phyloP scores from a whole-genome alignment of 75 land plant genomes.

The Ceratopteris richardii region DNA sequence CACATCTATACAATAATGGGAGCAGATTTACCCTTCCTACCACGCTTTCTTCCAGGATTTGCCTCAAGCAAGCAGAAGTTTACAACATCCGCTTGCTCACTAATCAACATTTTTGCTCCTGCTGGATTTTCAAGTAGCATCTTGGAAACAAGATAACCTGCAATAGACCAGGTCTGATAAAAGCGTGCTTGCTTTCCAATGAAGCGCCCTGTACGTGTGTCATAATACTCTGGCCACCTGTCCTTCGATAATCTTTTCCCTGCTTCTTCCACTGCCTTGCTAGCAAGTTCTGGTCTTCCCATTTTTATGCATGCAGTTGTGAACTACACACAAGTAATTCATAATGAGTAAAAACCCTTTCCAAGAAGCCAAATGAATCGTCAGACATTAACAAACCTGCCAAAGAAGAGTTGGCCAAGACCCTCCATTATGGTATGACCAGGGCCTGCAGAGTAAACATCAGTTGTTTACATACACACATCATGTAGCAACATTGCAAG shows the following conservation, averaged over 20 bases:
- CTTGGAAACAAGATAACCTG: conserved; percentile 56
- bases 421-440: conserved; percentile 87
- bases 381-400: conserved; percentile 50
- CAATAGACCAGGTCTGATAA: conserved; percentile 64
- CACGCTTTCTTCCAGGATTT: no score
- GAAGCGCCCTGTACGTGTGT: conserved; percentile 48
- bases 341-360: no score
- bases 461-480: no score
- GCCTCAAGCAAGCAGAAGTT: no score
- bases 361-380: no score
- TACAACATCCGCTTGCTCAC: conserved; percentile 21
- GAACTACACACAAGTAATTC: conserved; percentile 30
- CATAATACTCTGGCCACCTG: conserved; percentile 72
- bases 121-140: conserved; percentile 56
- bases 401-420: conserved; percentile 81
- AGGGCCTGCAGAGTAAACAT: conserved; percentile 38
- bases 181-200: conserved; percentile 61
- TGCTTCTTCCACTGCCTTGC: conserved; percentile 39
- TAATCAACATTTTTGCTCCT: conserved; percentile 40
- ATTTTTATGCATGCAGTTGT: conserved; percentile 70
- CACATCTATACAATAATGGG: no score
- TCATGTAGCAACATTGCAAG: no score
- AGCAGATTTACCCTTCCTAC: no score
- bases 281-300: conserved; percentile 45
- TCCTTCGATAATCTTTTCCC: conserved; percentile 46